phyloP scores from a whole-genome alignment of 257 asterid species.

The Perilla frutescens region DNA sequence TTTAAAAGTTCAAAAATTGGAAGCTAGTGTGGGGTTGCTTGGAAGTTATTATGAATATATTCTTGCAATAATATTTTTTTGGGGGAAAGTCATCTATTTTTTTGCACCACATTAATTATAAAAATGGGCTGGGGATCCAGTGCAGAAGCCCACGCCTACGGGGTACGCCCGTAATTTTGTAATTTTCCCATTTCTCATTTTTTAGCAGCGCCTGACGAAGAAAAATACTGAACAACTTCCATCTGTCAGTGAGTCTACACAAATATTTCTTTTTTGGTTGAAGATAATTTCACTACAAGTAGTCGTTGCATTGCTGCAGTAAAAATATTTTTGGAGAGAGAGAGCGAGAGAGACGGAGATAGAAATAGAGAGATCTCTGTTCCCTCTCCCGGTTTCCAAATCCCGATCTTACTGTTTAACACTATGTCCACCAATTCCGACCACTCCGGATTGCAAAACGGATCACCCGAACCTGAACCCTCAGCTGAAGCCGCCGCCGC shows the following conservation, averaged over 20 bases:
- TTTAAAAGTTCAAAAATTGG: too few relatives aligned
- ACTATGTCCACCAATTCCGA: constrained; percentile 56
- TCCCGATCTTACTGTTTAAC: constrained; percentile 27
- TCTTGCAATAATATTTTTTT: too few relatives aligned
- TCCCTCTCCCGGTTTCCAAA: constrained; percentile 39
- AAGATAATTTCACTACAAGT: constrained; percentile 23
- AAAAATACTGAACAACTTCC: not conserved
- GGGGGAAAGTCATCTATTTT: too few relatives aligned
- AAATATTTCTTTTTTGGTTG: not conserved
- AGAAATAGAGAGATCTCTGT: constrained; percentile 32
- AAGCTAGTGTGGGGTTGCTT: too few relatives aligned
- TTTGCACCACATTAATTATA: too few relatives aligned
- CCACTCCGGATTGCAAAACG: constrained; percentile 50
- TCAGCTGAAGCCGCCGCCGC: constrained; percentile 27
- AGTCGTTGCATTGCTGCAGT: constrained; percentile 37
- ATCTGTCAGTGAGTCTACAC: not conserved
- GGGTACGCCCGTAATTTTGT: too few relatives aligned
- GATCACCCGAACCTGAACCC: constrained; percentile 42
- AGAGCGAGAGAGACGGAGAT: not conserved
- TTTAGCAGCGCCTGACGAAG: not conserved
- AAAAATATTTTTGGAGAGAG: not conserved
- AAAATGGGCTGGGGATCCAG: too few relatives aligned
- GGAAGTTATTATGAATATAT: too few relatives aligned
- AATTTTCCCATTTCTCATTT: too few relatives aligned
- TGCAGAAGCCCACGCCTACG: too few relatives aligned